Evolutionary conservation across 2,329 filamentous ascomycete genomes (phyloP).

Genomic region (Claviceps sorghi): DNA sequence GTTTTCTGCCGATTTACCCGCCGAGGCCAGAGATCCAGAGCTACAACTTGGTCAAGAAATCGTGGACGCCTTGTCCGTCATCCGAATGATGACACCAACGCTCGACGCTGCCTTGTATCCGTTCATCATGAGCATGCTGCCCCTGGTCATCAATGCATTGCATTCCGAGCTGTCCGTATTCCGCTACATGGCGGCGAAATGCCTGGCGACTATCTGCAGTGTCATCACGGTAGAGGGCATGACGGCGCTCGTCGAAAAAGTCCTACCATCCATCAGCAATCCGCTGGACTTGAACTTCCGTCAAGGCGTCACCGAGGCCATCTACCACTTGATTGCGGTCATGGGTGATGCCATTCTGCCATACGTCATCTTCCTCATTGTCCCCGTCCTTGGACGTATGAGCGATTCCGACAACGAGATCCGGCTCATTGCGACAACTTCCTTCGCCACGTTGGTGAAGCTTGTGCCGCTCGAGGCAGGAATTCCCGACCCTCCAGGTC

Average conservation of each 20-base stretch:
- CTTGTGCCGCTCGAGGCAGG: slow-evolving; percentile 92
- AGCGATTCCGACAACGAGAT: slow-evolving; percentile 96
- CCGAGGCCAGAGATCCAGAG: slow-evolving; percentile 58
- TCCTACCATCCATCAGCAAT: slow-evolving; percentile 84
- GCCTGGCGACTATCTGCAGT: slow-evolving; percentile 92
- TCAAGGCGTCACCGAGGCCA: slow-evolving; percentile 85
- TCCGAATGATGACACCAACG: slow-evolving; percentile 87
- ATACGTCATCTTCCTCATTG: slow-evolving; percentile 97
- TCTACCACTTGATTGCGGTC: slow-evolving; percentile 94
- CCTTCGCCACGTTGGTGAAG: slow-evolving; percentile 93
- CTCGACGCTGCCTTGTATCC: slow-evolving; percentile 59
- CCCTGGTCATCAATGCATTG: slow-evolving; percentile 72
- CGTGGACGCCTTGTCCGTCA: slow-evolving; percentile 82
- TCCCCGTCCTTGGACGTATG: slow-evolving; percentile 93
- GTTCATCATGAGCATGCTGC: slow-evolving; percentile 72
- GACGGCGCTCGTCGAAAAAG: slow-evolving; percentile 86
- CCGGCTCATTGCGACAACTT: slow-evolving; percentile 84
- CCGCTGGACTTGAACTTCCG: slow-evolving; percentile 75
- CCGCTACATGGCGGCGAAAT: slow-evolving; percentile 92
- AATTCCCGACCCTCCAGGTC: slow-evolving; percentile 87
- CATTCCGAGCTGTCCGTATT: slow-evolving; percentile 84
- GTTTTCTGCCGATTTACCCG: slow-evolving; percentile 58
- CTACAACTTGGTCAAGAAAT: slow-evolving; percentile 75
- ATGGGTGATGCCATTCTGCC: slow-evolving; percentile 95
- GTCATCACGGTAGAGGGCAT: slow-evolving; percentile 91